A percentile compares a stretch with the other conserved stretches of the same genome.
Evolutionary conservation across 1,284 basidiomycete species (phyloP).

Genomic region (Thecaphora frezii): DNA sequence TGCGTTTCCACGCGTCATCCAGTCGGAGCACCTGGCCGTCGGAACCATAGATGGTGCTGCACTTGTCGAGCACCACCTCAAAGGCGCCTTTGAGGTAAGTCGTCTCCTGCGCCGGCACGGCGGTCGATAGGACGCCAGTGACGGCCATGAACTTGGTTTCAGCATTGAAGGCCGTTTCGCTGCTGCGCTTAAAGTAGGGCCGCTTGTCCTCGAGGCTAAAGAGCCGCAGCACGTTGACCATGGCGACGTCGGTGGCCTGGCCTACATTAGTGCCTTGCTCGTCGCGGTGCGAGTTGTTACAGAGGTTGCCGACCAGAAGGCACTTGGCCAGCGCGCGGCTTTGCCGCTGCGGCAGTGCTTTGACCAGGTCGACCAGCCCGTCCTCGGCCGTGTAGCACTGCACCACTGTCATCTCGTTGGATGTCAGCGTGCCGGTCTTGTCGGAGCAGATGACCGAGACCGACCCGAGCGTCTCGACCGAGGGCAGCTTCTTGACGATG

Average conservation of each 20-base stretch:
- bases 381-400: slow-evolving; percentile 86
- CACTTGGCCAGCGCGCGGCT: slow-evolving; percentile 71
- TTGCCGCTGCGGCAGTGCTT: slow-evolving; percentile 38
- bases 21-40: slow-evolving; percentile 79
- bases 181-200: slow-evolving; percentile 70
- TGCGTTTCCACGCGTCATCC: slow-evolving; percentile 69
- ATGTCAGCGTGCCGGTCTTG: slow-evolving; percentile 95
- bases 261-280: slow-evolving; percentile 78
- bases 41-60: slow-evolving; percentile 82
- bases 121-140: slow-evolving; percentile 64
- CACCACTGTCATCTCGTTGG: slow-evolving; percentile 91
- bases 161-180: slow-evolving; percentile 86
- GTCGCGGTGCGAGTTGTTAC: slow-evolving; percentile 67
- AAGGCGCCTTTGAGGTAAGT: slow-evolving; percentile 92
- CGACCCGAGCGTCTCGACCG: slow-evolving; percentile 88
- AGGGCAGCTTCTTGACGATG: slow-evolving; percentile 94
- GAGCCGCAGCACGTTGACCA: slow-evolving; percentile 76
- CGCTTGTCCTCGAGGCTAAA: slow-evolving; percentile 75
- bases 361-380: slow-evolving; percentile 65
- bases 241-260: slow-evolving; percentile 89
- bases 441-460: slow-evolving; percentile 96
- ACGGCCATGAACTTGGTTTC: slow-evolving; percentile 91
- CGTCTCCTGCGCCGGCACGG: slow-evolving; percentile 66
- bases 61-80: slow-evolving; percentile 79
- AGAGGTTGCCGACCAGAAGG: slow-evolving; percentile 64